Evolutionary conservation across 768 basidiomycete species (phyloP).

Genomic region (Rhodosporidiobolus odoratus): DNA sequence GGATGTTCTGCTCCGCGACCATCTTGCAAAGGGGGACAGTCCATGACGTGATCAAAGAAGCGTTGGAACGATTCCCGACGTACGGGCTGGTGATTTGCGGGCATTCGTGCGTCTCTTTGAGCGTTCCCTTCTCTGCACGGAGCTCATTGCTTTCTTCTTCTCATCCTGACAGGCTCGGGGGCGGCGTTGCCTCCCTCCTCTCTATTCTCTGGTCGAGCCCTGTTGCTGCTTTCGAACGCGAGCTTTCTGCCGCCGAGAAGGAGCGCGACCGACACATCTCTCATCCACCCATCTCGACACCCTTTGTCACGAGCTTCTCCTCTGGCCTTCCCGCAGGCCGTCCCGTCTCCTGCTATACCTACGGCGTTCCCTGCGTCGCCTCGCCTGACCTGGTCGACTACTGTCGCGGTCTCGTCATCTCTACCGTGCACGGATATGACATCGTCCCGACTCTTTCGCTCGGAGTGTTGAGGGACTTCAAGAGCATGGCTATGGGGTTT

Average conservation of each 20-base stretch:
- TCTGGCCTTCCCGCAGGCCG: constrained; percentile 47
- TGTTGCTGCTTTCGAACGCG: constrained; percentile 8
- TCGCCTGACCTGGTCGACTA: constrained; percentile 46
- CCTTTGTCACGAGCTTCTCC: constrained; percentile 46
- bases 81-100: constrained; percentile 48
- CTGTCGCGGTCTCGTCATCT: constrained; percentile 46
- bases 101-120: constrained; percentile 41
- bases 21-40: constrained; percentile 44
- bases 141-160: neutral
- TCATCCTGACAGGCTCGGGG: constrained; percentile 45
- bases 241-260: neutral
- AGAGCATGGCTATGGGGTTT: constrained; percentile 47
- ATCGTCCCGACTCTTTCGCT: constrained; percentile 45
- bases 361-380: constrained; percentile 47
- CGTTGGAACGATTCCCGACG: constrained; percentile 43
- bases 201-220: constrained; percentile 45
- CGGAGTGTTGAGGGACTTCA: constrained; percentile 46
- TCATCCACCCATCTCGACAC: constrained; percentile 41
- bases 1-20: constrained; percentile 36
- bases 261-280: neutral
- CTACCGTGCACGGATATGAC: constrained; percentile 45
- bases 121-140: neutral
- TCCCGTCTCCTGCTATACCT: constrained; percentile 47
- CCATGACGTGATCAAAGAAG: constrained; percentile 45
- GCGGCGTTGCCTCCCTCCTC: constrained; percentile 47